Base-by-base conservation (phyloP, 129 eudicot species). In the Lactuca sativa region DNA sequence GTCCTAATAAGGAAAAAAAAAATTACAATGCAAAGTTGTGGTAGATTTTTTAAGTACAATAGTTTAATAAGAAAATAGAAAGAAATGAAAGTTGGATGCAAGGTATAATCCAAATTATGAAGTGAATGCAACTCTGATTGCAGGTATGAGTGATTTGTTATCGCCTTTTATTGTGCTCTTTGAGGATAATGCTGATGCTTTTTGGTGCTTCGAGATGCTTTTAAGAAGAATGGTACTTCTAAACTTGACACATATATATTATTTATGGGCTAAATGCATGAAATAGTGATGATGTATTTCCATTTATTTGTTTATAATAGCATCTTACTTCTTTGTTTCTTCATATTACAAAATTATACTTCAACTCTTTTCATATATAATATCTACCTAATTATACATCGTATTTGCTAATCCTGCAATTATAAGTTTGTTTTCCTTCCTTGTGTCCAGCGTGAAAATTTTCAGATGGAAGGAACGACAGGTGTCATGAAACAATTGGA, bases 171-270 rank as follows among this genome's bases (percentile, higher is more conserved):
- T 92, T 49, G 96, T 92, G 51, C 96, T 92, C 55, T 92, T 89
- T 30, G 98, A 92, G 83, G 95, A 92, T 83, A 77, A 89, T 79
- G 98, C 95, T 38, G 98, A 92, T 81, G 98, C 98, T 53, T 92
- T 92, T 83, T 92, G 98, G 98, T 92, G 98, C 89, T 92, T 92
- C 73, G 98, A 89, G 81, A 92, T 89, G 95, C 96, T 92, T 74
- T 63, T 92, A 76, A 75, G 98, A 78, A 84, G 98, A 92, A 85
- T 85, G 91, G 98, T 92, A 86, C 38, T 14, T 67, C 66, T 60
- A 64, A 31, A 44, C 16, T 57, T 30, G 36, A 59, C 3, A 56
- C 16, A 25, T 25, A 25, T 18, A 18, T 25, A 25, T 67, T 47
- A 16, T 64, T 47, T 64, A 16, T 54, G 1, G n/a, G 52, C 15